Conservation (phyloP, 345 rosid genomes). For the Hibiscus tridactylites region DNA sequence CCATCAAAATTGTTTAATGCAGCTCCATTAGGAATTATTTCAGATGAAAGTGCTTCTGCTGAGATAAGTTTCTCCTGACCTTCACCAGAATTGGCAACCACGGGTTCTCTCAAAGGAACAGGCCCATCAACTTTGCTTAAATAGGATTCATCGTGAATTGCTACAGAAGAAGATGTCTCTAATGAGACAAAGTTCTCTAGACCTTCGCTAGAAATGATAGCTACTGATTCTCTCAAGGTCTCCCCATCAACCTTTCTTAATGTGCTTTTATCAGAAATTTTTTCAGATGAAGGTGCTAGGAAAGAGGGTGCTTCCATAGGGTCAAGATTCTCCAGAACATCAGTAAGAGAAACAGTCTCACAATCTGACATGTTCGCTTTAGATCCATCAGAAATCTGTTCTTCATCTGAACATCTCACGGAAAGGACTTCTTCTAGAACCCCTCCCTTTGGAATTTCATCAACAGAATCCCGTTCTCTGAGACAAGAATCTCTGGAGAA, state of each 20-base stretch:
- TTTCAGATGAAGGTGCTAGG: not conserved
- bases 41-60: not conserved
- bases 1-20: slow-evolving; percentile 10
- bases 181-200: slow-evolving; percentile 4
- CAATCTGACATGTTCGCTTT: too few relatives aligned
- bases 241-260: not conserved
- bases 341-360: not conserved
- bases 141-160: not conserved
- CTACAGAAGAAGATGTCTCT: not conserved
- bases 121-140: not conserved
- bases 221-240: not conserved
- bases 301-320: not conserved
- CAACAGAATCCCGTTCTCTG: too few relatives aligned
- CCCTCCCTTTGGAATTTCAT: too few relatives aligned
- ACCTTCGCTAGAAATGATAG: too few relatives aligned
- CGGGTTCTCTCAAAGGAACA: not conserved
- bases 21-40: not conserved
- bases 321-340: not conserved
- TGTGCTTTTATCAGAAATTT: not conserved
- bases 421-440: too few relatives aligned
- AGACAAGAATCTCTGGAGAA: too few relatives aligned
- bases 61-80: not conserved
- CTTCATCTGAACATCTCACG: too few relatives aligned
- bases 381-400: too few relatives aligned
- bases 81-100: not conserved